Conservation (phyloP, 2,329 filamentous ascomycete species). For the Reticulascus tulasneorum region DNA sequence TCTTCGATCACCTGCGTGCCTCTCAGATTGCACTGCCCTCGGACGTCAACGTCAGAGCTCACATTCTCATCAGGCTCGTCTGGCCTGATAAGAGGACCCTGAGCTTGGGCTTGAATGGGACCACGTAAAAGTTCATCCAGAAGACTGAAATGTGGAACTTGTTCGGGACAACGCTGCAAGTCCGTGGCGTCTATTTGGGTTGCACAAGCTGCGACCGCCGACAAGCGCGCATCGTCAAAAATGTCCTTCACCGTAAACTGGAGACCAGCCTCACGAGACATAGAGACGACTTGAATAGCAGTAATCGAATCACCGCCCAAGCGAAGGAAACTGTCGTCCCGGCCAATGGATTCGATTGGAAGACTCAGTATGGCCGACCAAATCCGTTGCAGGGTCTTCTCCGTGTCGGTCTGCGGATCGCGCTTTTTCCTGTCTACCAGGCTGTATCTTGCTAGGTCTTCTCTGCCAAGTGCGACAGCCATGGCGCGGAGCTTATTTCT, state of each 20-base stretch:
- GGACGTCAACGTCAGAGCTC: too few species aligned
- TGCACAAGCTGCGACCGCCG: neutral
- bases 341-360: neutral
- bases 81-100: too few species aligned
- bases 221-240: constrained; percentile 16
- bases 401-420: neutral
- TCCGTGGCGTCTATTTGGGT: too few species aligned
- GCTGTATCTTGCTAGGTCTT: neutral
- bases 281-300: constrained; percentile 2
- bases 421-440: neutral
- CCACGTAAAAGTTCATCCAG: too few species aligned
- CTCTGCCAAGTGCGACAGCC: neutral
- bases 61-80: too few species aligned
- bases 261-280: constrained; percentile 15
- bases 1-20: constrained; percentile 24
- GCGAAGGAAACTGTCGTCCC: constrained; percentile 32
- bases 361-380: constrained; percentile 25
- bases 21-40: too few species aligned
- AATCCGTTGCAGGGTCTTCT: constrained; percentile 9
- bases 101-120: too few species aligned
- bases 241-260: constrained; percentile 18
- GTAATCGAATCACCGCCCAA: constrained; percentile 3
- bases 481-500: constrained; percentile 2
- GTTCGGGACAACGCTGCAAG: too few species aligned
- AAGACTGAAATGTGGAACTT: too few species aligned